phyloP scores from a whole-genome alignment of 2,329 filamentous ascomycete genomes.

The Huntiella moniliformis region DNA sequence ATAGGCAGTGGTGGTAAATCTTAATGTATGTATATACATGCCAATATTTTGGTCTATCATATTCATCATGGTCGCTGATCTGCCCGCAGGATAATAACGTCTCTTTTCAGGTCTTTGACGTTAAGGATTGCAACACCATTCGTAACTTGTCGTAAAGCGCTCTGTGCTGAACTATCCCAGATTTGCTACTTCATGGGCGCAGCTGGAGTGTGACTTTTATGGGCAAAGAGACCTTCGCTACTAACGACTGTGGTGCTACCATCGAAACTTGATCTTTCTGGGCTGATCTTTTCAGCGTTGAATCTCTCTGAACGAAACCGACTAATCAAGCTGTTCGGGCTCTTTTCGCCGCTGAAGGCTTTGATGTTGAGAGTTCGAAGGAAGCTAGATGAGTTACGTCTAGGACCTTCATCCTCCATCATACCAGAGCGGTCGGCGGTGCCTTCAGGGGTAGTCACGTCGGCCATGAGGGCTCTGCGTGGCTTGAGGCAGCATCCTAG shows the following conservation, averaged over 20 bases:
- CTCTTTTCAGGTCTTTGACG: slow-evolving; percentile 2
- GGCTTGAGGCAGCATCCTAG: slow-evolving; percentile 47
- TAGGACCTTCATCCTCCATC: slow-evolving; percentile 9
- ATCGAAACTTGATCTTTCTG: not conserved
- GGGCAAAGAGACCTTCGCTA: not conserved
- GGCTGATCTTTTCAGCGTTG: not conserved
- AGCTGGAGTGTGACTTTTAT: not conserved
- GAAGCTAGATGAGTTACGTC: slow-evolving; percentile 4
- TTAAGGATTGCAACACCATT: slow-evolving; percentile 6
- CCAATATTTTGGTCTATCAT: too few relatives aligned
- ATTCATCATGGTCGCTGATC: not conserved
- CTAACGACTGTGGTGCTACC: not conserved
- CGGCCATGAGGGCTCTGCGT: slow-evolving; percentile 6
- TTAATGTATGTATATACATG: too few relatives aligned
- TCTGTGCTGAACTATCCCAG: slow-evolving; percentile 6
- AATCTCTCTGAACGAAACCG: slow-evolving; percentile 1
- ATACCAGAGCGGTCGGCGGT: slow-evolving; percentile 3
- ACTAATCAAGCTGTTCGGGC: slow-evolving; percentile 1
- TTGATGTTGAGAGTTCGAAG: not conserved
- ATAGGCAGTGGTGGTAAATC: not conserved
- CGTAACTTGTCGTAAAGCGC: slow-evolving; percentile 4
- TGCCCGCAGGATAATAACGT: slow-evolving; percentile 8
- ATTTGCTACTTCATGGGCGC: slow-evolving; percentile 10
- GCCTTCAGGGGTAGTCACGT: not conserved
- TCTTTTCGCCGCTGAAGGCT: not conserved